These are phyloP conservation scores for Psilocybe sp. DNA, from an alignment of 768 basidiomycete genomes.

Conservation along the genomic window DNA sequence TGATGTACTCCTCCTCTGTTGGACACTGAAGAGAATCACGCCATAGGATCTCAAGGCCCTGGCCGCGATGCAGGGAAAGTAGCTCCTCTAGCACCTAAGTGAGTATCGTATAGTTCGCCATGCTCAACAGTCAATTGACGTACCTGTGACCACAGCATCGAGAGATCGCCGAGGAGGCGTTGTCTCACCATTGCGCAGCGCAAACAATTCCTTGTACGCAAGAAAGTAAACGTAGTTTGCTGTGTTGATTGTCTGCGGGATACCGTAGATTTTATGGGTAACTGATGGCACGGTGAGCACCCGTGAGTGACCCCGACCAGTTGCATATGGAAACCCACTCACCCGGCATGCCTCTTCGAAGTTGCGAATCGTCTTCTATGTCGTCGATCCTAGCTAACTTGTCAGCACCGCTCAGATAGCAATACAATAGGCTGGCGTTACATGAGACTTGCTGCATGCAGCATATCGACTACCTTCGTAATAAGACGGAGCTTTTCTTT, in stretches of 20 bases:
- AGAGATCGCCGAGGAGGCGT: constrained; percentile 41
- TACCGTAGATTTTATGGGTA: constrained; percentile 93
- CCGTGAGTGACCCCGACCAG: neutral
- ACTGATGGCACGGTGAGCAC: constrained; percentile 39
- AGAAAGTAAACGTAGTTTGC: constrained; percentile 98
- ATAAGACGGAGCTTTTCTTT: constrained; percentile 68
- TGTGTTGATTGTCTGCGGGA: constrained; percentile 95
- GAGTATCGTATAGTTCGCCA: neutral
- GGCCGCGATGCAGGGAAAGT: constrained; percentile 88
- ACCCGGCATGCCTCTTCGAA: constrained; percentile 85
- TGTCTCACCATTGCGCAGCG: constrained; percentile 37
- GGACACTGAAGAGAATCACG: constrained; percentile 89
- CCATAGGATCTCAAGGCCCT: constrained; percentile 94
- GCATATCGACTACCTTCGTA: constrained; percentile 82
- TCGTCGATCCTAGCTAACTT: constrained; percentile 72
- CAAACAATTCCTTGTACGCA: constrained; percentile 82
- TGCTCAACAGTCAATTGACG: constrained; percentile 6
- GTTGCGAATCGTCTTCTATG: constrained; percentile 88
- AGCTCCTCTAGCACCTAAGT: constrained; percentile 46
- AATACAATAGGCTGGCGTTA: constrained; percentile 24
- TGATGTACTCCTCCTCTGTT: constrained; percentile 90
- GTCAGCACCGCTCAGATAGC: neutral
- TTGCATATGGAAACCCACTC: constrained; percentile 11
- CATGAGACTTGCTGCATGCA: constrained; percentile 93
- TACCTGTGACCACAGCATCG: constrained; percentile 75